Base-by-base conservation (phyloP, 805 yeast species). In the Lachancea mirantina region DNA sequence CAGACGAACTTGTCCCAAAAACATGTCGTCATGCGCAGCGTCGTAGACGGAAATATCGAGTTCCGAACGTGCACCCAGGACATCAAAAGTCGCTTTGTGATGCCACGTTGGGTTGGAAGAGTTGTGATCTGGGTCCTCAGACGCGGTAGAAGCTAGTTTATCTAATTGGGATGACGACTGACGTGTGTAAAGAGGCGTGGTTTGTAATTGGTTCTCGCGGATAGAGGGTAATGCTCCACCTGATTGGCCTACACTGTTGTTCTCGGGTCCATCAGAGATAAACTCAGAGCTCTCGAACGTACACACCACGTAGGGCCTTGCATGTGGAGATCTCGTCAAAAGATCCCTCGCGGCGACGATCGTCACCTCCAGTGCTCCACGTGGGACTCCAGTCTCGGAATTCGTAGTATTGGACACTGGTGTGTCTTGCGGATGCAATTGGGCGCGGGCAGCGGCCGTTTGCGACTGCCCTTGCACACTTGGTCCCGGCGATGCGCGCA, bases 11-110 rank as follows among this genome's bases (percentile, higher is more conserved):
- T 83, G 92, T 17, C 98, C 98, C 48, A 89, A 64, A 47, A 88
- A 89, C 31, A 76, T 70, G 52, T 89, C 96, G 50, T 81, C 81
- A 45, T 73, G 70, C 18, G 76, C 75, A 6, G 87, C 78, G 57
- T 89, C 98, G 61, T 89, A 92, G 19, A 92, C 77, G n/a, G 92
- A 81, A 33, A 92, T 76, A 50, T 85, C 95, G 40, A 92, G 67
- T 53, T 83, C 94, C 2, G 94, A 78, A 46, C 71, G 76, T 25
- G 80, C 76, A 11, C 89, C 94, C 24, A 85, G 74, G 27, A 92
- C 95, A 57, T 89, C 98, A 53, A 92, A 89, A 8, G 76, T 75
- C 9, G 96, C 89, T 54, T 85, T 85, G 57, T 88, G 95, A 52
- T 84, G 82, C 95, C 96, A 89, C 19, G 72, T 65, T 10, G 96